Base-by-base conservation (phyloP, 2,329 filamentous ascomycete species). In the Neoarthrinium moseri region DNA sequence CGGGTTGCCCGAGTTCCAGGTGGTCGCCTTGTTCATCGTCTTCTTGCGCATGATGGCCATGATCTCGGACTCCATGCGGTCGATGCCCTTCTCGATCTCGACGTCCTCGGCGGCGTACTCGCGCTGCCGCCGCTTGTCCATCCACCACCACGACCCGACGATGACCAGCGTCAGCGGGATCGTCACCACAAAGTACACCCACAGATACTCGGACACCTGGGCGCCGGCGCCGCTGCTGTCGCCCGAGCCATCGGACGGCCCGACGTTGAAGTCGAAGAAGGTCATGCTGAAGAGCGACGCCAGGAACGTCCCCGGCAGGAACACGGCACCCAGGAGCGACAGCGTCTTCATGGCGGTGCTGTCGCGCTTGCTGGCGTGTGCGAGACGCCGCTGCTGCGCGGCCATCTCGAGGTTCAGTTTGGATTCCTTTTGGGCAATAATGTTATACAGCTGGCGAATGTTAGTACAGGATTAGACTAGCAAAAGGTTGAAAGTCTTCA, bases 271-370 rank as follows among this genome's bases (percentile, higher is more conserved):
- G 63, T 84, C 75, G 67, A 85, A 85, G 59, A 85, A 85, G 0
- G 79, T 80, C 80, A 84, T 85, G 67, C 75, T 78, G 54, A 85
- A 85, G 20, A 85, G 69, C 1, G 81, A 84, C 7, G 81, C 75
- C 15, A 85, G 70, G 52, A 77, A 83, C 1, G 80, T 83, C 2
- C 80, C 81, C 0, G 81, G 81, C 5, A 85, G 67, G 55, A 85
- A 85, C 32, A 85, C 67, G 32, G 80, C 80, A 22, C 81, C 82
- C 45, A 85, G 74, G 1, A 85, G 71, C 0, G 81, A 83, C 30
- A 85, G 69, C 1, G 80, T 81, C 67, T 84, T 85, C 80, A 84
- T 83, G 46, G 80, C 78, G 4, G 77, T 81, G 60, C 77, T 80
- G 60, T 83, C 80, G 11, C 80, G 72, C 61, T 83, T 83, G 56